Evolutionary conservation across 768 basidiomycete genomes (phyloP).

Genomic region (Suillus fuscotomentosus): DNA sequence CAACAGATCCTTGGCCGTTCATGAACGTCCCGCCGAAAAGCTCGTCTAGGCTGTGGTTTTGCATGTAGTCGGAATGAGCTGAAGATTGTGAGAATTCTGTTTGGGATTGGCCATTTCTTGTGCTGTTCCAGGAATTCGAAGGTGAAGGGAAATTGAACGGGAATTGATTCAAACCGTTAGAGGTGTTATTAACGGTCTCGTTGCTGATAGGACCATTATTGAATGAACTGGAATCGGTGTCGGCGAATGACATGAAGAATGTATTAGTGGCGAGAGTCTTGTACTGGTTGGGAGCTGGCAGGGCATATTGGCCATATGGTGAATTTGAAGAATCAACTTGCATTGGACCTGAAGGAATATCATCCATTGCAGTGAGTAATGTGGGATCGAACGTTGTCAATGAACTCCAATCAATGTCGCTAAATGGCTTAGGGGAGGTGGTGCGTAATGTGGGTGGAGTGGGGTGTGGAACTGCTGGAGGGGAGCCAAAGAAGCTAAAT

Average conservation of each 20-base stretch:
- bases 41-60: slow-evolving; percentile 38
- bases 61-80: slow-evolving; percentile 22
- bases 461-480: slow-evolving; percentile 19
- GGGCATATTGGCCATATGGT: slow-evolving; percentile 47
- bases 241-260: slow-evolving; percentile 79
- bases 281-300: slow-evolving; percentile 51
- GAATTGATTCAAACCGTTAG: slow-evolving; percentile 36
- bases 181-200: slow-evolving; percentile 6
- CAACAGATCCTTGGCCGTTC: slow-evolving; percentile 28
- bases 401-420: slow-evolving; percentile 59
- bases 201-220: slow-evolving; percentile 10
- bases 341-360: slow-evolving; percentile 54
- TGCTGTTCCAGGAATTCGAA: slow-evolving; percentile 23
- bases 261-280: slow-evolving; percentile 85
- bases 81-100: slow-evolving; percentile 18
- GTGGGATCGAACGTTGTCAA: slow-evolving; percentile 69
- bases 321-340: slow-evolving; percentile 52
- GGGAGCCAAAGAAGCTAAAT: slow-evolving; percentile 27
- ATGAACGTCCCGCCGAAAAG: slow-evolving; percentile 43
- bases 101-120: slow-evolving; percentile 29
- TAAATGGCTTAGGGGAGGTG: slow-evolving; percentile 24
- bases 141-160: slow-evolving; percentile 45
- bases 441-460: slow-evolving; percentile 32
- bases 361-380: slow-evolving; percentile 64
- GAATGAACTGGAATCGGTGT: slow-evolving; percentile 44